These are phyloP conservation scores for Penicillium cosmopolitanum DNA, from an alignment of 495 filamentous ascomycete genomes.

Conservation along the genomic window DNA sequence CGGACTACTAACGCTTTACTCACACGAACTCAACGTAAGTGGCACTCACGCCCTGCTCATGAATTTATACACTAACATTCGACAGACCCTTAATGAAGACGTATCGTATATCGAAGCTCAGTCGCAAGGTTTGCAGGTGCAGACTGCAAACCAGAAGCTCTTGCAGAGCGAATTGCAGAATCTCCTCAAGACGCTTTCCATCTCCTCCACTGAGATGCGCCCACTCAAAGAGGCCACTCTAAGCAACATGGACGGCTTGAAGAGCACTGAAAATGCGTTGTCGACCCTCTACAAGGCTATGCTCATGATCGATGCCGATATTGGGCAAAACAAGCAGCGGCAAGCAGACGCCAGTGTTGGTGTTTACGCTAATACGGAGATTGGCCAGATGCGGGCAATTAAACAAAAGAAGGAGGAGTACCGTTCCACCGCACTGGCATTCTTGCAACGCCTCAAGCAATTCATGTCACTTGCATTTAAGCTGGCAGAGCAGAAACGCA, in stretches of 20 bases:
- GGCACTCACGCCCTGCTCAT: neutral
- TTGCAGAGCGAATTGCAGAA: conserved; percentile 83
- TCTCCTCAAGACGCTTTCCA: conserved; percentile 83
- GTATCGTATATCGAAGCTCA: conserved; percentile 97
- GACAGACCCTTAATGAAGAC: conserved; percentile 88
- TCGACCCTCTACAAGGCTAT: conserved; percentile 92
- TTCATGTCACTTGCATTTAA: conserved; percentile 83
- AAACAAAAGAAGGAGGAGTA: conserved; percentile 93
- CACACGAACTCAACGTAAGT: conserved; percentile 84
- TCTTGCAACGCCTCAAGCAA: conserved; percentile 76
- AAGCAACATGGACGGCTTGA: conserved; percentile 68
- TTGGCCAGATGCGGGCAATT: conserved; percentile 89
- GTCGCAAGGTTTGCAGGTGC: conserved; percentile 93
- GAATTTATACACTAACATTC: conserved; percentile 31
- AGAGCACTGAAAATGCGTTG: conserved; percentile 73
- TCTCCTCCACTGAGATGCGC: conserved; percentile 72
- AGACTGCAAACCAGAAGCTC: conserved; percentile 95
- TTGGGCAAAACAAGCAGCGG: conserved; percentile 57
- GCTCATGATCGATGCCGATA: conserved; percentile 85
- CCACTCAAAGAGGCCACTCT: conserved; percentile 75
- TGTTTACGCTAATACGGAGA: conserved; percentile 73
- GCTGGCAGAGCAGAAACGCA: conserved; percentile 68
- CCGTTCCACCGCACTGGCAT: conserved; percentile 66
- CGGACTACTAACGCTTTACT: conserved; percentile 88
- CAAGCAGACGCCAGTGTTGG: conserved; percentile 56